Base-by-base conservation (phyloP, 202 grass and related monocot genomes). In the Setaria italica region DNA sequence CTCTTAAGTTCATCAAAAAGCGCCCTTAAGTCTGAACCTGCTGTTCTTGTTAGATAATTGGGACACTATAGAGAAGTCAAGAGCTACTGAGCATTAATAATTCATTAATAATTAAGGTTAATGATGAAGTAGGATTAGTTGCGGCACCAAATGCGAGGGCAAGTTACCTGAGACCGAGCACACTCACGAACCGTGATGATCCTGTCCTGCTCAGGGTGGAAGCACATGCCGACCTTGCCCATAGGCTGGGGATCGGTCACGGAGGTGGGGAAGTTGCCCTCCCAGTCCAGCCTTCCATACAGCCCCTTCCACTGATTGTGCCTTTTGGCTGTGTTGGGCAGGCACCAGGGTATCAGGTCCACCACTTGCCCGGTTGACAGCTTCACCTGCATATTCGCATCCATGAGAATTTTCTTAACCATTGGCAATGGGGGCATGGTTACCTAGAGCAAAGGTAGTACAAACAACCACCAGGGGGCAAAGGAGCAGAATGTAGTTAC, bases 181-280 rank as follows among this genome's bases (percentile, higher is more conserved):
- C 94, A 97, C 87, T 94, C 92, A 13, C 90, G 90, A 46, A 97
- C 90, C 59, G 92, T 97, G 65, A 92, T 85, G 75, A 94, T 94
- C 67, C 95, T 76, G 81, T 94, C 92, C 84, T 97, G 92, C 9
- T 94, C 92, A 3, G 94, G 88, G 58, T 92, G 92, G 74, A 94
- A 97, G 88, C 92, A 97, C 94, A 92, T 94, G 50, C 94, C 94
- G 8, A 97, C 92, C 81, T 94, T 97, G 4, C 92, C 84, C 92
- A 94, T 94, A 32, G 94, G 92, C 78, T 97, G 88, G 46, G 94
- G 84, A 91, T 97, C 88, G 9, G 94, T 94, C 10, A 94, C 86
- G n/a, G 94, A 92, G 45, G 94, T 93, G 60, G 94, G 94, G 78
- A 96, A 96, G 71, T 93, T 93, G 20, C 94, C 94, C 65, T 97